Percentiles rank a stretch among this genome's conserved stretches.
Conservation (phyloP, 352 stramenopile genomes). For the Pythium coloratum region DNA sequence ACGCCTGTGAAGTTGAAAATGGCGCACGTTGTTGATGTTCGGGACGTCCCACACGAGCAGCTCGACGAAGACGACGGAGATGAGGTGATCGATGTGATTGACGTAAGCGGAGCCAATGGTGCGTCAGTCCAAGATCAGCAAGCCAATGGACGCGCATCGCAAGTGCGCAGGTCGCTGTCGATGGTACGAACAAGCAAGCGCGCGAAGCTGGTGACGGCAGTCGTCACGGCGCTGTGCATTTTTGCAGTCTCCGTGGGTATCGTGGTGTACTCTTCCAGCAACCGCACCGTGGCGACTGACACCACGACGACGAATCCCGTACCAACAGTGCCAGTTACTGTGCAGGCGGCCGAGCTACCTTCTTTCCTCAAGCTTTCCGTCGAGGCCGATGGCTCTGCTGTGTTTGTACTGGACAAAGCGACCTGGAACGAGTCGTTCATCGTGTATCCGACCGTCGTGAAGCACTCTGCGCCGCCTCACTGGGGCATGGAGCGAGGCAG, state of each 20-base stretch:
- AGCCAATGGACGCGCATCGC: not conserved
- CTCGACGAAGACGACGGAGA: conserved; percentile 15
- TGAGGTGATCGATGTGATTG: conserved; percentile 7
- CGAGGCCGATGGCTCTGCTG: conserved; percentile 25
- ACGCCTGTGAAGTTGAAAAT: conserved; percentile 2
- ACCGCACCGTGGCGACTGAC: not conserved
- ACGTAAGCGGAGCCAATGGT: not conserved
- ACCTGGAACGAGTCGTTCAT: conserved; percentile 69
- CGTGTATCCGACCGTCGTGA: conserved; percentile 68
- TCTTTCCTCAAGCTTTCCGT: conserved; percentile 52
- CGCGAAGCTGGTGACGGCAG: conserved; percentile 1
- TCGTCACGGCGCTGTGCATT: conserved; percentile 14
- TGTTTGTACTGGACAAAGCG: conserved; percentile 59
- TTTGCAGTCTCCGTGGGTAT: conserved; percentile 17
- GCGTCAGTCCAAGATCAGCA: not conserved
- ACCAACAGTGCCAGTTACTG: conserved; percentile 26
- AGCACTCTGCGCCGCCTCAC: conserved; percentile 45
- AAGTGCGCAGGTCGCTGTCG: not conserved
- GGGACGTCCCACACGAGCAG: conserved; percentile 18
- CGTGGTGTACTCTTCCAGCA: conserved; percentile 2
- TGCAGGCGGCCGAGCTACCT: conserved; percentile 5
- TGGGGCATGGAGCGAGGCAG: conserved; percentile 46
- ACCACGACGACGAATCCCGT: conserved; percentile 1
- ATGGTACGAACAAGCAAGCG: conserved; percentile 18
- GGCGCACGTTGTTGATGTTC: conserved; percentile 24